Evolutionary conservation across 2,329 filamentous ascomycete species (phyloP), one percentile per base, ranked within the genome.

Genomic region (Albifimbria verrucaria): DNA sequence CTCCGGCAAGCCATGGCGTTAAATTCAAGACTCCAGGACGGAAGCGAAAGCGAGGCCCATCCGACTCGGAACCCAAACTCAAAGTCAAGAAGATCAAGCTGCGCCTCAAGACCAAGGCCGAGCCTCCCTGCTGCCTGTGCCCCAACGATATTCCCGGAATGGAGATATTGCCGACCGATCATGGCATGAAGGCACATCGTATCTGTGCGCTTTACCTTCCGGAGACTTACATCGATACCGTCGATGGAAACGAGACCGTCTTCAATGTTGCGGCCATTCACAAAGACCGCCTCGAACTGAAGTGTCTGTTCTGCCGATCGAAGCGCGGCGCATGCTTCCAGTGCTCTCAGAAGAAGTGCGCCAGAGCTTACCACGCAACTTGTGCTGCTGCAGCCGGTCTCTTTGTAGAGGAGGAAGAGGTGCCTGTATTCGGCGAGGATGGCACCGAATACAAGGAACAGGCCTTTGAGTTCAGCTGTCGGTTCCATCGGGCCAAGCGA

Each of bases 291-390:
- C 76, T 96, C 60, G 92, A 95, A 23, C 85, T 97, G 60, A 96
- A 96, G 71, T 99, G 94, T 70, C 85, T 96, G 56, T 96, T 90
- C 73, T 99, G 94, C 67, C 90, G 92, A 28, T 95, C 92, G 26
- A 95, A 94, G 70, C 89, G 89, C 53, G 94, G 94, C n/a, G 91
- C 91, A 17, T 97, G 93, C 72, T 95, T 99, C 74, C 93, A 97
- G 70, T 99, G 94, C 72, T 95, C 91, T 1, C 88, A 91, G 61
- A 93, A 92, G 76, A 97, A 96, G 69, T 99, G 94, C 64, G 88
- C 90, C 4, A 81, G 94, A 58, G 88, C 93, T 9, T 99, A 97
- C 71, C 94, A 99, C 68, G 90, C 93, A 17, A 97, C 92, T 2
- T 99, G 94, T 68, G 94, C 94, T 3, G 88, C 92, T 7, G 87